These are phyloP conservation scores for Cunninghamia lanceolata DNA, from an alignment of 75 land plant genomes.

Conservation along the genomic window DNA sequence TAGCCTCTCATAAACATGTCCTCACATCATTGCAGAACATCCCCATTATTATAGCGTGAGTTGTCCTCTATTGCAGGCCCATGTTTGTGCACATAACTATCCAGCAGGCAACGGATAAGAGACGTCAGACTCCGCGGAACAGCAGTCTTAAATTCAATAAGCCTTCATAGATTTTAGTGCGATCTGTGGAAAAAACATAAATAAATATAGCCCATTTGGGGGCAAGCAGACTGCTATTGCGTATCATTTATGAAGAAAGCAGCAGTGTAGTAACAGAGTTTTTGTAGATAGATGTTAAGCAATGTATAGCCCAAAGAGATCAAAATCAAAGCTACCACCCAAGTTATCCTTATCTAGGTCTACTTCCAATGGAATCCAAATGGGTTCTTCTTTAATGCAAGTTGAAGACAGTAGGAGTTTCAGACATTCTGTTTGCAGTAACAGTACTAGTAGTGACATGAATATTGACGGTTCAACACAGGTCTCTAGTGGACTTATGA, in stretches of 20 bases:
- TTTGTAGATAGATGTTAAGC: neutral
- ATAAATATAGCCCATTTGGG: neutral
- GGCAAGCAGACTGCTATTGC: neutral
- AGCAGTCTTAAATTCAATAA: neutral
- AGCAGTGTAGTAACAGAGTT: neutral
- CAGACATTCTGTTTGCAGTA: neutral
- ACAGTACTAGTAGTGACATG: neutral
- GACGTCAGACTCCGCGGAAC: neutral
- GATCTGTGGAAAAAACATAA: neutral
- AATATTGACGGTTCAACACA: neutral
- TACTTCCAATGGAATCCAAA: neutral
- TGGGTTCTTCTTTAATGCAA: neutral
- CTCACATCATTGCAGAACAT: no score
- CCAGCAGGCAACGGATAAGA: neutral
- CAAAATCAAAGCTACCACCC: no score
- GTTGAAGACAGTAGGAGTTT: neutral
- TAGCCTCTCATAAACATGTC: no score
- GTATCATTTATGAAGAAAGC: neutral
- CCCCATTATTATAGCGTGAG: no score
- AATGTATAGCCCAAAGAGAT: no score
- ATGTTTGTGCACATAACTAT: neutral
- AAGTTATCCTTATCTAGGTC: no score
- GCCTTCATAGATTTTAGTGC: slow-evolving; percentile 10
- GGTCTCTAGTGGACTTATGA: neutral
- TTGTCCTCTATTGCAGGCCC: neutral